Percentiles rank a stretch among this genome's conserved stretches.
Conservation (phyloP, 306 rosid species). For the Cucumis melo region DNA sequence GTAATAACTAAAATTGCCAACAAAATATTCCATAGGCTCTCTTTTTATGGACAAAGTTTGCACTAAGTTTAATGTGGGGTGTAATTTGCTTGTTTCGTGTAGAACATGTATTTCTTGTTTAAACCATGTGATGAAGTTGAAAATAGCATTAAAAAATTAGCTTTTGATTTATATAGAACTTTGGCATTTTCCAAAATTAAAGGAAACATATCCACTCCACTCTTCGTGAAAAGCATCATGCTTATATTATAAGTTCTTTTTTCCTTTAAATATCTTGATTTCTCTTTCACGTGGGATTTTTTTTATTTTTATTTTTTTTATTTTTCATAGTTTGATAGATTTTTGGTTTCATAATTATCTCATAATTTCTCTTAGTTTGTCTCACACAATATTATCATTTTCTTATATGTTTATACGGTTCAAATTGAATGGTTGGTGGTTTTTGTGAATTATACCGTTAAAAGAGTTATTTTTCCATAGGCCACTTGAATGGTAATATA, state of each 20-base stretch:
- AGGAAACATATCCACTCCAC: slow-evolving; percentile 25
- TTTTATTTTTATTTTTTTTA: too few relatives aligned
- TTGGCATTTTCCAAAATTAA: slow-evolving; percentile 35
- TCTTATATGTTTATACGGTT: background rate
- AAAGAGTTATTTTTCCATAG: background rate
- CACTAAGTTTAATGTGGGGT: background rate
- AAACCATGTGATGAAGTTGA: slow-evolving; percentile 6
- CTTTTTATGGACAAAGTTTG: background rate
- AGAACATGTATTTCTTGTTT: slow-evolving; percentile 15
- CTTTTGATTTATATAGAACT: slow-evolving; percentile 10
- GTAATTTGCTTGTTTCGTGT: slow-evolving; percentile 3
- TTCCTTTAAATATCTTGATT: background rate
- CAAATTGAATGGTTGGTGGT: background rate
- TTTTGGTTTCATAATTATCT: background rate
- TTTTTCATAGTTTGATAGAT: background rate
- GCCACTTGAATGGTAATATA: too few relatives aligned
- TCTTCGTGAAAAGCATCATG: background rate
- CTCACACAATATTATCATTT: background rate
- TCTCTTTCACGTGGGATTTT: background rate
- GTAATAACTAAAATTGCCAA: background rate
- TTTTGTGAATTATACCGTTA: background rate
- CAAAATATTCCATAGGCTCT: background rate
- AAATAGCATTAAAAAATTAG: background rate
- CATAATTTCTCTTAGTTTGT: background rate
- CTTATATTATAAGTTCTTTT: background rate